A percentile compares a stretch with the other conserved stretches of the same genome.
Conservation (phyloP, 2,329 filamentous ascomycete species). For the Ceratocystis diversiconidia region DNA sequence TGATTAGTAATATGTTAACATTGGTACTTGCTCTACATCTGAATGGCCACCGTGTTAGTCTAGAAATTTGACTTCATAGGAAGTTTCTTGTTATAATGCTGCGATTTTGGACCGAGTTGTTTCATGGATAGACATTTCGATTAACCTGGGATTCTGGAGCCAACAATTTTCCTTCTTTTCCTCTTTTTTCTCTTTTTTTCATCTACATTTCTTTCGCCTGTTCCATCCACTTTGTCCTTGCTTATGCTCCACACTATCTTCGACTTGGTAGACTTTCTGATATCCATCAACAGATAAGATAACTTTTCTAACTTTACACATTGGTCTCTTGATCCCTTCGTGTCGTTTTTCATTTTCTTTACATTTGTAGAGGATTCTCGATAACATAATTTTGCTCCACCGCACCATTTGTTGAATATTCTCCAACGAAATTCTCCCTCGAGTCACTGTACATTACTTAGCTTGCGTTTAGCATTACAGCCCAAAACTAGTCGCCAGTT, state of each 20-base stretch:
- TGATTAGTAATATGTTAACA: background rate
- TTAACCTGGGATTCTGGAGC: background rate
- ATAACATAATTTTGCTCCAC: no score
- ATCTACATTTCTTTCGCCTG: background rate
- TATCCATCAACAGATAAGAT: background rate
- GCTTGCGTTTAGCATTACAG: no score
- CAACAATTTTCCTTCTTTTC: no score
- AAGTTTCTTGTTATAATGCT: background rate
- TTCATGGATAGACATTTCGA: background rate
- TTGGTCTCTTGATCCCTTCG: background rate
- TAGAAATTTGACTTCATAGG: background rate
- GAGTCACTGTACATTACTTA: background rate
- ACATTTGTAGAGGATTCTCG: no score
- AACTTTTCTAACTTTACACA: background rate
- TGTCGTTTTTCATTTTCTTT: background rate
- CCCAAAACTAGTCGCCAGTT: background rate
- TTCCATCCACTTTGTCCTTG: background rate
- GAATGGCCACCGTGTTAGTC: slow-evolving; percentile 4
- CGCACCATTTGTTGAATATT: background rate
- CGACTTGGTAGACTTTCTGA: background rate
- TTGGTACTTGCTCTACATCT: background rate
- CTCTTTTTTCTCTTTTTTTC: no score
- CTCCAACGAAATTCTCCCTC: background rate
- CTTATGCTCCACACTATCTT: background rate
- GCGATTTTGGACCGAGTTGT: background rate